Percentiles rank a stretch among this genome's conserved stretches.
phyloP scores from a whole-genome alignment of 2,329 filamentous ascomycete species.

The Clonostachys byssicola region DNA sequence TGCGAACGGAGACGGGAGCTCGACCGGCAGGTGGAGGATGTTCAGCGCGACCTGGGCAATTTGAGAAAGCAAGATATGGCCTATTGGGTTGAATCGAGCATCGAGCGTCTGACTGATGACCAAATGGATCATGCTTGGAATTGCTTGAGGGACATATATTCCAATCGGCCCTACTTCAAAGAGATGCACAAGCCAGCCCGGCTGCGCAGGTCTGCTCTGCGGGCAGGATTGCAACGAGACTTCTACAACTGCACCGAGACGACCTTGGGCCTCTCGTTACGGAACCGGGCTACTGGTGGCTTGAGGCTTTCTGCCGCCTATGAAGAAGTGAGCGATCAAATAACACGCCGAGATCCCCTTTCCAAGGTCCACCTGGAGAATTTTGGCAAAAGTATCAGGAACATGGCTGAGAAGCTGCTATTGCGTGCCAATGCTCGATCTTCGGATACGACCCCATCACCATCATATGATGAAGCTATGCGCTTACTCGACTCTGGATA shows the following conservation, averaged over 20 bases:
- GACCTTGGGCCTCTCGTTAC: constrained; percentile 10
- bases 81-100: constrained; percentile 19
- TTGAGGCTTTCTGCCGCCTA: too few relatives aligned
- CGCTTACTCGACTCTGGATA: constrained; percentile 9
- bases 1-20: constrained; percentile 53
- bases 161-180: constrained; percentile 26
- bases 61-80: constrained; percentile 9
- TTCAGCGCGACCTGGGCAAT: constrained; percentile 39
- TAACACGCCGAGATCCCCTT: constrained; percentile 12
- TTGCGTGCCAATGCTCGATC: constrained; percentile 6
- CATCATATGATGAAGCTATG: constrained; percentile 20
- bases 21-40: constrained; percentile 55
- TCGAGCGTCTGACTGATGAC: constrained; percentile 8
- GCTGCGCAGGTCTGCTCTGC: constrained; percentile 15
- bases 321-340: background rate
- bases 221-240: constrained; percentile 16
- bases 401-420: constrained; percentile 22
- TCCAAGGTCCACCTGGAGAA: constrained; percentile 18
- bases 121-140: constrained; percentile 25
- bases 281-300: constrained; percentile 8
- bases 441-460: constrained; percentile 9
- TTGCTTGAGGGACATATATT: constrained; percentile 19
- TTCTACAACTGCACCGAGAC: constrained; percentile 17
- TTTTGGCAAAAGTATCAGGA: constrained; percentile 13
- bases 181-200: constrained; percentile 22